Percentiles rank a stretch among this genome's conserved stretches.
Evolutionary conservation across 345 rosid species (phyloP).

Genomic region (Camelina neglecta): DNA sequence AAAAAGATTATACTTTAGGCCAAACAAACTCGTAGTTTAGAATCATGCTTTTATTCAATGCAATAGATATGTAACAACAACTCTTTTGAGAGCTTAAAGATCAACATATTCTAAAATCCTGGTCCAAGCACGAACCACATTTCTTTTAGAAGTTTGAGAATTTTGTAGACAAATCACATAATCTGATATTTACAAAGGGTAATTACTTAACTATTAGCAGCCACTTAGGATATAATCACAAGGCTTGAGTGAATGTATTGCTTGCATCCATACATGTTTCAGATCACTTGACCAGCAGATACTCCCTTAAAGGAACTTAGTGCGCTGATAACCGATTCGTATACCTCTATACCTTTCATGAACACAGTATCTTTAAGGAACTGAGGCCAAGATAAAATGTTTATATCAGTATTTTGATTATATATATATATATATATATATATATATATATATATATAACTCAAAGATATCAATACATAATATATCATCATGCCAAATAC

Average conservation of each 20-base stretch:
- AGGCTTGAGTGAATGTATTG: background rate
- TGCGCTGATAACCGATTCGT: constrained; percentile 67
- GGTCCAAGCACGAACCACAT: too few species aligned
- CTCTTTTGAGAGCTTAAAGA: too few species aligned
- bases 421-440: background rate
- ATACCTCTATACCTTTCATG: constrained; percentile 79
- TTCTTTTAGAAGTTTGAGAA: background rate
- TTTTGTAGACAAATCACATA: constrained; percentile 16
- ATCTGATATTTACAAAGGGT: constrained; percentile 24
- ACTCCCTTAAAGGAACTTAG: constrained; percentile 66
- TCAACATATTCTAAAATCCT: too few species aligned
- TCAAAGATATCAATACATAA: background rate
- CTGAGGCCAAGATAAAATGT: constrained; percentile 43
- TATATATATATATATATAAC: background rate
- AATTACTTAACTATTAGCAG: background rate
- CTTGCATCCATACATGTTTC: constrained; percentile 20
- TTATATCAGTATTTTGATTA: constrained; percentile 4
- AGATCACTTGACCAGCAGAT: constrained; percentile 38
- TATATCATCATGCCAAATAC: constrained; percentile 44
- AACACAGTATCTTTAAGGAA: constrained; percentile 70
- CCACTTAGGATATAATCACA: background rate
- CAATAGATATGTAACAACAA: too few species aligned
- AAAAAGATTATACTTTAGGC: too few species aligned
- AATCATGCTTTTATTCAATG: too few species aligned
- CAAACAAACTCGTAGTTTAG: too few species aligned